Conservation (phyloP, 441 rosid genomes). For the Erysimum cheiri region DNA sequence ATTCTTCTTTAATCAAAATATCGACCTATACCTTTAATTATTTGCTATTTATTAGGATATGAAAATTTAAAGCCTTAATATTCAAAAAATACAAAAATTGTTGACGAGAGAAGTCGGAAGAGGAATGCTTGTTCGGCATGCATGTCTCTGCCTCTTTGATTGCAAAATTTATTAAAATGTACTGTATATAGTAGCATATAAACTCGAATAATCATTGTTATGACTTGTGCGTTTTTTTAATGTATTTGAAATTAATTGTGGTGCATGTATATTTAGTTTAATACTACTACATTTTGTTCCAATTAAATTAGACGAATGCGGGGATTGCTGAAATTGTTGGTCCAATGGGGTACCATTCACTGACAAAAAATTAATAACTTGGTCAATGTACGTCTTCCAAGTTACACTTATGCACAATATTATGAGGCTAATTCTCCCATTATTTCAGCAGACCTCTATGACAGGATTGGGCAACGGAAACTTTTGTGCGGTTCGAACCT, state of each 20-base stretch:
- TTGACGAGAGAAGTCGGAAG: constrained; percentile 29
- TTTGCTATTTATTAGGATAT: background rate
- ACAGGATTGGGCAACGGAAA: background rate
- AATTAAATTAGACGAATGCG: constrained; percentile 23
- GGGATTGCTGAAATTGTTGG: constrained; percentile 36
- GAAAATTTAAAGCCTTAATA: constrained; percentile 7
- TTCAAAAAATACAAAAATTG: background rate
- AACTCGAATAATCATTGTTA: constrained; percentile 28
- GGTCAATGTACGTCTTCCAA: constrained; percentile 36
- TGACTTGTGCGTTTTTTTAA: constrained; percentile 19
- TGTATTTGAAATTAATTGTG: constrained; percentile 13
- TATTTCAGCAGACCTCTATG: constrained; percentile 2
- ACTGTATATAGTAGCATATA: background rate
- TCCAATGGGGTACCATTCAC: constrained; percentile 35
- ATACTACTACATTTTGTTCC: constrained; percentile 9
- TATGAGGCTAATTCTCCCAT: constrained; percentile 2
- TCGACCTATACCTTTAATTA: constrained; percentile 24
- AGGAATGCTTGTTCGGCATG: constrained; percentile 41
- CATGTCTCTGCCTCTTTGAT: constrained; percentile 45
- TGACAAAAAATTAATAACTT: constrained; percentile 30
- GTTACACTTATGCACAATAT: background rate
- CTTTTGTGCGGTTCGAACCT: background rate
- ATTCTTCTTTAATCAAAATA: background rate
- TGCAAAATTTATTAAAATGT: constrained; percentile 2
- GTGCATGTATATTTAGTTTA: constrained; percentile 15